phyloP scores from a whole-genome alignment of 2,329 filamentous ascomycete species.

The Sclerotinia sclerotiorum region DNA sequence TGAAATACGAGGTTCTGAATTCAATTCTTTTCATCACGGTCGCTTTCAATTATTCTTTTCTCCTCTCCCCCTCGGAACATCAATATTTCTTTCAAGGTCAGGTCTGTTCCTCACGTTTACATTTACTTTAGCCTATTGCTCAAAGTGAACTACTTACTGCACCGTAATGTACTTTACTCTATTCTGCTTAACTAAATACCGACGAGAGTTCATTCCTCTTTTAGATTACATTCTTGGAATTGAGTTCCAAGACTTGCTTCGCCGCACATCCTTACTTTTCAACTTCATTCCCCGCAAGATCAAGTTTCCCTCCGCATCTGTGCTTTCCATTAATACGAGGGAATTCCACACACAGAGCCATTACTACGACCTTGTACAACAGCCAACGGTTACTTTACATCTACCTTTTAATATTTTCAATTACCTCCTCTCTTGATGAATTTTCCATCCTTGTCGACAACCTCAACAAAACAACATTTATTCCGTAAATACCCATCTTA shows the following conservation, averaged over 20 bases:
- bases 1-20: background rate
- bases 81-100: background rate
- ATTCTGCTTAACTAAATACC: background rate
- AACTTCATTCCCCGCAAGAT: constrained; percentile 17
- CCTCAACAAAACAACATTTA: background rate
- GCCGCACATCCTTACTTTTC: constrained; percentile 1
- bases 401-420: background rate
- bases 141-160: background rate
- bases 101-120: too few species aligned
- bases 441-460: background rate
- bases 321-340: constrained; percentile 3
- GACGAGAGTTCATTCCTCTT: background rate
- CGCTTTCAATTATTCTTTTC: background rate
- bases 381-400: background rate
- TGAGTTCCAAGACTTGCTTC: constrained; percentile 2
- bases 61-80: background rate
- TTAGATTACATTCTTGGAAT: constrained; percentile 6
- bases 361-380: background rate
- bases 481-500: background rate
- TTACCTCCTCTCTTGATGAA: background rate
- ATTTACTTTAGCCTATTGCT: background rate
- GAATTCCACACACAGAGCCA: background rate
- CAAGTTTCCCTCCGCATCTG: background rate
- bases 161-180: background rate
- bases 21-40: background rate